phyloP scores from a whole-genome alignment of 192 early-diverging fungal species.

The Mortierella antarctica region DNA sequence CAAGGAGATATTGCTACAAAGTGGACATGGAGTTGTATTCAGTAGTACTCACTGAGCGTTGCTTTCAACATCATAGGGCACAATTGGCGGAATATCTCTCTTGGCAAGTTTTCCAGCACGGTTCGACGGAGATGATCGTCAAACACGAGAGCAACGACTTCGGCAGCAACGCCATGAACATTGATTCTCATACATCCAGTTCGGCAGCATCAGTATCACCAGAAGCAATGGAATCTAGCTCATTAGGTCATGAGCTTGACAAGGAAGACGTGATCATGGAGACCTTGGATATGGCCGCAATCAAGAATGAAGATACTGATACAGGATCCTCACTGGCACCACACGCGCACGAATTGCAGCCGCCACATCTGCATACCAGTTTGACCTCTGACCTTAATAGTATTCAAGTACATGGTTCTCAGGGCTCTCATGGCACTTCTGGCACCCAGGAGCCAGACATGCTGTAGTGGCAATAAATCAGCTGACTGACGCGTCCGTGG shows the following conservation, averaged over 20 bases:
- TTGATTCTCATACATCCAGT: not conserved
- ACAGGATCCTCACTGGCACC: constrained; percentile 2
- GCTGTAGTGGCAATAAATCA: no score
- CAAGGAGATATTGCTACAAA: not conserved
- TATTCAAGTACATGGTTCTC: no score
- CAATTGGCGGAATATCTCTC: constrained; percentile 33
- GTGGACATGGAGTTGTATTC: not conserved
- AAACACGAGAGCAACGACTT: not conserved
- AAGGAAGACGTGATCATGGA: not conserved
- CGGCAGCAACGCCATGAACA: not conserved
- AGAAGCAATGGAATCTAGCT: not conserved
- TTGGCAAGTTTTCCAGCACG: constrained; percentile 31
- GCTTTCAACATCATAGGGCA: constrained; percentile 8
- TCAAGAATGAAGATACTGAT: constrained; percentile 1
- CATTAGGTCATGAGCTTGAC: not conserved
- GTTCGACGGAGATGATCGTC: not conserved
- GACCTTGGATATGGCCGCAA: not conserved
- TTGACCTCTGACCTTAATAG: no score
- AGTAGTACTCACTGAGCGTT: not conserved
- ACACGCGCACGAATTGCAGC: not conserved
- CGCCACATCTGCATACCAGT: no score
- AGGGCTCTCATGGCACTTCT: no score
- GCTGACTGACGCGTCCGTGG: no score
- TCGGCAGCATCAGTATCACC: not conserved
- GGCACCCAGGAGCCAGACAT: no score